phyloP scores from a whole-genome alignment of 1,139 yeast genomes.

The Arxiozyma heterogenica region DNA sequence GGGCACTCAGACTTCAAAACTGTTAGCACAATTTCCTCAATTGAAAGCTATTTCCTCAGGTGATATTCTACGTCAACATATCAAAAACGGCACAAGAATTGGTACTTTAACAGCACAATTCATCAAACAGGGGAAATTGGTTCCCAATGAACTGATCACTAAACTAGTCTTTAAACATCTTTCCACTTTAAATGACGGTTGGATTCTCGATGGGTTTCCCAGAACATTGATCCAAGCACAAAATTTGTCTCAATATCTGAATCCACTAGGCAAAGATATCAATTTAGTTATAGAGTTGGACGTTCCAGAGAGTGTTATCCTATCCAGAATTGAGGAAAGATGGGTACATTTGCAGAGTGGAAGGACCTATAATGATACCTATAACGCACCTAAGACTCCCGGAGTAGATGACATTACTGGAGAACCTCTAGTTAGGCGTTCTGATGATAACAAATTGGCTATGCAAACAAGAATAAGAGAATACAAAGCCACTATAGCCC shows the following conservation, averaged over 20 bases:
- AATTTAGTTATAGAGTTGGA: constrained; percentile 75
- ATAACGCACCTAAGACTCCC: constrained; percentile 78
- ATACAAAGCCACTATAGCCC: constrained; percentile 51
- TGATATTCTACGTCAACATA: constrained; percentile 65
- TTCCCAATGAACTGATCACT: constrained; percentile 68
- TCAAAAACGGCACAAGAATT: constrained; percentile 43
- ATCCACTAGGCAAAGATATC: constrained; percentile 35
- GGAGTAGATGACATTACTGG: constrained; percentile 85
- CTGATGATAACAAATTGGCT: constrained; percentile 69
- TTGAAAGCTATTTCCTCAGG: constrained; percentile 66
- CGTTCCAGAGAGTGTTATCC: constrained; percentile 71
- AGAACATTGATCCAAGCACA: constrained; percentile 67
- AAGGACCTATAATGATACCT: constrained; percentile 72
- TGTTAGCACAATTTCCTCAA: constrained; percentile 45
- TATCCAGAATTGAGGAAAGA: constrained; percentile 73
- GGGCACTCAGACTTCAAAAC: constrained; percentile 72
- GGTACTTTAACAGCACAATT: constrained; percentile 51
- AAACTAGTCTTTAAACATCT: constrained; percentile 43
- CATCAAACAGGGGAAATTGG: constrained; percentile 54
- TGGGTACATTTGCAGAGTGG: constrained; percentile 84
- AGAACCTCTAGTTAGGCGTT: constrained; percentile 67
- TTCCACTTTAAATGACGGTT: constrained; percentile 39
- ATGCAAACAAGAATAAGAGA: constrained; percentile 58
- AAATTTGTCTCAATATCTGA: constrained; percentile 43
- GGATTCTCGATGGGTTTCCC: constrained; percentile 91